A percentile compares a stretch with the other conserved stretches of the same genome.
Conservation (phyloP, 176 grass and related monocot species). For the Poa pratensis region DNA sequence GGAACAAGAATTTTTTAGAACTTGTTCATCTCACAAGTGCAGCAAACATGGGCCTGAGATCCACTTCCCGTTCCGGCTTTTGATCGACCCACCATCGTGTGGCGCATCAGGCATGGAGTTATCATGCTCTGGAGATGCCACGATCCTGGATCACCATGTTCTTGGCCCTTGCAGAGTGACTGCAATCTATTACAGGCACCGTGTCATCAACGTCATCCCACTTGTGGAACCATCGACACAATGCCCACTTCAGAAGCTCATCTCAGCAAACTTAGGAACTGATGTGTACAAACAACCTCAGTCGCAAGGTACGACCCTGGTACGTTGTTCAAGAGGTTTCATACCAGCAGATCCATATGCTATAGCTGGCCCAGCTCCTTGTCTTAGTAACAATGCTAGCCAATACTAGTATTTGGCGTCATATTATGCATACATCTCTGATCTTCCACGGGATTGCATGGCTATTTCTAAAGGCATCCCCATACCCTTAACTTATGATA, state of each 20-base stretch:
- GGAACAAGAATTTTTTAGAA: background rate
- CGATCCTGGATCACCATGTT: conserved; percentile 37
- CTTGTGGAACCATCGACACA: background rate
- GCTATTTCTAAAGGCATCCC: background rate
- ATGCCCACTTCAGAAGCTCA: conserved; percentile 49
- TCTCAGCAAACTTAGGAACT: conserved; percentile 20
- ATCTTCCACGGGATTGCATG: conserved; percentile 30
- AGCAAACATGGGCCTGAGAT: background rate
- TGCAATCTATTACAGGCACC: conserved; percentile 3
- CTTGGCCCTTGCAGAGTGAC: conserved; percentile 29
- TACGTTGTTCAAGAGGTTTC: conserved; percentile 43
- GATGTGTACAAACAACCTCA: conserved; percentile 28
- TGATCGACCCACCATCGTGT: conserved; percentile 12
- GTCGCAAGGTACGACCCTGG: background rate
- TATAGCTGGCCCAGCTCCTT: conserved; percentile 40
- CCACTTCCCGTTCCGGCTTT: conserved; percentile 11
- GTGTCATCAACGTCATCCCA: conserved; percentile 14
- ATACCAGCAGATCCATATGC: background rate
- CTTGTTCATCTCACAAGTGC: background rate
- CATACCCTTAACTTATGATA: conserved; percentile 9
- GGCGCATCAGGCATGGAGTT: conserved; percentile 35
- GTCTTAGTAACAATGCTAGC: conserved; percentile 34
- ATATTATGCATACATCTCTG: background rate
- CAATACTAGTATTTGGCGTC: conserved; percentile 37
- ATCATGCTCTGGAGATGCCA: conserved; percentile 41